A percentile compares a stretch with the other conserved stretches of the same genome.
Evolutionary conservation across 352 stramenopile genomes (phyloP).

Genomic region (Globisporangium takayamanum): DNA sequence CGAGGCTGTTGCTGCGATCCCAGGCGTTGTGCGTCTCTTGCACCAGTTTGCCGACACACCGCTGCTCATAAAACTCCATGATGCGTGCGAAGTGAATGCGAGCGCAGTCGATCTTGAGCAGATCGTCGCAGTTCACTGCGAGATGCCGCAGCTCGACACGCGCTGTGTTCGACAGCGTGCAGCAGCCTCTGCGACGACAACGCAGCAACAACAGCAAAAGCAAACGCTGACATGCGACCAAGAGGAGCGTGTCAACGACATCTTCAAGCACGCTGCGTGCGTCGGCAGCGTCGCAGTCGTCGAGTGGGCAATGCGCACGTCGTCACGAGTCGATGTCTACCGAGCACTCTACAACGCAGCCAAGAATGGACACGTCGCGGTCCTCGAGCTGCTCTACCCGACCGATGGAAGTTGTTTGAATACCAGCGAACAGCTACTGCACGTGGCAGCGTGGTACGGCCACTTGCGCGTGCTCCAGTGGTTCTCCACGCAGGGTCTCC

Average conservation of each 20-base stretch:
- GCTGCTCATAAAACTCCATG: neutral
- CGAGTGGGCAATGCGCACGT: neutral
- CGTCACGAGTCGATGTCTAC: neutral
- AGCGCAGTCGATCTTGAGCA: too few species aligned
- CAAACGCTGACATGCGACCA: too few species aligned
- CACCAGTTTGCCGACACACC: neutral
- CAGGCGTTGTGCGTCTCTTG: neutral
- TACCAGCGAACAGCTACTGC: too few species aligned
- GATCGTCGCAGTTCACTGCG: too few species aligned
- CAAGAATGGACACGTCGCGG: neutral
- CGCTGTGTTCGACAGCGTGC: too few species aligned
- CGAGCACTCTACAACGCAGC: neutral
- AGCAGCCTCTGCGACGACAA: too few species aligned
- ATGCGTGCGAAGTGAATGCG: too few species aligned
- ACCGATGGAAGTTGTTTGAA: neutral
- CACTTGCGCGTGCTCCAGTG: too few species aligned
- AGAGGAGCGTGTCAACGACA: neutral
- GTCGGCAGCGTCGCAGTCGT: neutral
- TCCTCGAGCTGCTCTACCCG: neutral
- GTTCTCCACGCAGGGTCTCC: too few species aligned
- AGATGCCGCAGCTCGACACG: too few species aligned
- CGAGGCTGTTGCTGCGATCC: neutral
- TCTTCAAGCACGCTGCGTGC: neutral
- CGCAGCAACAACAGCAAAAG: too few species aligned
- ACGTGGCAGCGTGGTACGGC: too few species aligned